Conservation (phyloP, 164 flowering plant genomes). For the Stephania yunnanensis region DNA sequence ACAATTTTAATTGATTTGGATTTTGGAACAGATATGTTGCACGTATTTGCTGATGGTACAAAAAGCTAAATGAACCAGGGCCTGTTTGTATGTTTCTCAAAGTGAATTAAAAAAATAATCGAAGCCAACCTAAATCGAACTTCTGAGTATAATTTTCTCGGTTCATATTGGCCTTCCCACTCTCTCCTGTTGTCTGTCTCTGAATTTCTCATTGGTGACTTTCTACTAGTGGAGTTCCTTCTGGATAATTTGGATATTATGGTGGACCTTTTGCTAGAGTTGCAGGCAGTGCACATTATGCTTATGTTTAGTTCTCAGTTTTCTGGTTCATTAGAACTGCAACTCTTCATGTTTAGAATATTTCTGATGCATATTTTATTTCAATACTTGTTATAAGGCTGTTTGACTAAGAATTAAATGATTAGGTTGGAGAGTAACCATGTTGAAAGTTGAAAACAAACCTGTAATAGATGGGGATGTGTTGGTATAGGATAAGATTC, state of each 20-base stretch:
- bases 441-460: no score
- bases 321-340: background rate
- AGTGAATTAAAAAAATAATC: background rate
- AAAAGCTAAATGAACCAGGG: background rate
- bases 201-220: no score
- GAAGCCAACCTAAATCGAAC: background rate
- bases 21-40: background rate
- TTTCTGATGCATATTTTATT: background rate
- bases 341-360: background rate
- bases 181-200: background rate
- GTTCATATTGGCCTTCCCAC: background rate
- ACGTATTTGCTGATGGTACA: background rate
- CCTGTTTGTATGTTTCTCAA: background rate
- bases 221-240: no score
- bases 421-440: background rate
- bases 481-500: no score
- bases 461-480: no score
- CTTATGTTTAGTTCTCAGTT: background rate
- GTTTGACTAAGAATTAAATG: background rate
- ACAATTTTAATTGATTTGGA: background rate
- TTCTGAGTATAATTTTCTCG: no score
- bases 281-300: background rate
- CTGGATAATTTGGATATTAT: no score
- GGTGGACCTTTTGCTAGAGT: background rate
- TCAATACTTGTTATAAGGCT: background rate